phyloP scores from a whole-genome alignment of 2,329 filamentous ascomycete genomes.

The Aspergillus glaucus region DNA sequence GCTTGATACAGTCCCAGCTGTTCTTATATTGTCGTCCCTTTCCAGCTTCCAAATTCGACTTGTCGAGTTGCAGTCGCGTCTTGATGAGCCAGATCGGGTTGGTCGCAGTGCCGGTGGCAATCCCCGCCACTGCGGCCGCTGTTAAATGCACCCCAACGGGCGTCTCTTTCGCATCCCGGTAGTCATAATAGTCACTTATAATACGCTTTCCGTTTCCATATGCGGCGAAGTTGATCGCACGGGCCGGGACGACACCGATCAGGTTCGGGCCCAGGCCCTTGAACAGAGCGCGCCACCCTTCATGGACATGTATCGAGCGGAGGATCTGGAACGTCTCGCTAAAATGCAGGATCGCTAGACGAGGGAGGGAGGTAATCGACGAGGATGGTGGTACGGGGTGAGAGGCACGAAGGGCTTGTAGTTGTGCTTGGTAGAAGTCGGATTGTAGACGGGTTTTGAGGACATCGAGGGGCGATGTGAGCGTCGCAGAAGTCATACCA shows the following conservation, averaged over 20 bases:
- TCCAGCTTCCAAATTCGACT: conserved; percentile 62
- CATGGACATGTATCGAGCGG: conserved; percentile 67
- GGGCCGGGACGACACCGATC: conserved; percentile 79
- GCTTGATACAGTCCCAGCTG: conserved; percentile 77
- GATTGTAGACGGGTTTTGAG: conserved; percentile 90
- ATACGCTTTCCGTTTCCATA: conserved; percentile 88
- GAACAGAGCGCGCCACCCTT: conserved; percentile 83
- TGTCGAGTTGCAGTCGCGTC: conserved; percentile 86
- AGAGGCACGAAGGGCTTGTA: conserved; percentile 58
- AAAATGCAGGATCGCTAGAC: conserved; percentile 67
- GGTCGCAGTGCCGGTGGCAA: conserved; percentile 82
- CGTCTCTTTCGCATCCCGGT: conserved; percentile 41
- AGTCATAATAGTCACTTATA: conserved; percentile 61
- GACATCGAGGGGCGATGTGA: conserved; percentile 92
- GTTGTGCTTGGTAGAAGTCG: conserved; percentile 85
- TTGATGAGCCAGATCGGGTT: conserved; percentile 98
- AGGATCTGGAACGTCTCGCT: conserved; percentile 82
- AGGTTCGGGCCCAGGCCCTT: conserved; percentile 89
- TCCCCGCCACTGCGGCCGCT: conserved; percentile 69
- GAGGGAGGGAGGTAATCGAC: conserved; percentile 56
- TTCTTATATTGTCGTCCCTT: conserved; percentile 70
- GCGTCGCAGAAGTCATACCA: conserved; percentile 82
- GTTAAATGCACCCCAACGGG: conserved; percentile 69
- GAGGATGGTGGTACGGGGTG: conserved; percentile 43
- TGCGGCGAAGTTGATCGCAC: conserved; percentile 88